phyloP scores from a whole-genome alignment of 345 rosid species.

The Corchorus olitorius region DNA sequence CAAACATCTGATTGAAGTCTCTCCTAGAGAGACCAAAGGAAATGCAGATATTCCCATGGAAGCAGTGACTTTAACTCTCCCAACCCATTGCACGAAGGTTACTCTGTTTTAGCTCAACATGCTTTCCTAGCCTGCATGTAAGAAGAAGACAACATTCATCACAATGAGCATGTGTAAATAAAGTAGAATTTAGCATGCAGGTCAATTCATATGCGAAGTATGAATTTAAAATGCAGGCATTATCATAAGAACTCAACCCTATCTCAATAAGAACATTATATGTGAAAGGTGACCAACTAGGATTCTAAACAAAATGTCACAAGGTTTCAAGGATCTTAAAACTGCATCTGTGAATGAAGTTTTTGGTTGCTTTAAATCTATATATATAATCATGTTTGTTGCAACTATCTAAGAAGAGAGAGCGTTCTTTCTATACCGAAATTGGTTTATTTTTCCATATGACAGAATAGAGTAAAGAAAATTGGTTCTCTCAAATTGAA shows the following conservation, averaged over 20 bases:
- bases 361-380: neutral
- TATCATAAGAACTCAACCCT: neutral
- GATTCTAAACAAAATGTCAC: neutral
- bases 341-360: neutral
- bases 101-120: slow-evolving; percentile 60
- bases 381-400: neutral
- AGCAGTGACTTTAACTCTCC: slow-evolving; percentile 38
- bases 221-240: neutral
- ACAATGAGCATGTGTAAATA: neutral
- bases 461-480: neutral
- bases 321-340: neutral
- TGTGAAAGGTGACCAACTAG: neutral
- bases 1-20: neutral
- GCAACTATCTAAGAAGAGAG: neutral
- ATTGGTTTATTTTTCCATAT: neutral
- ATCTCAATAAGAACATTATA: neutral
- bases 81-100: slow-evolving; percentile 78
- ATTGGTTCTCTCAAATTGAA: neutral
- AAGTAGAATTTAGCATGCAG: neutral
- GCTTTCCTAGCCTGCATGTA: slow-evolving; percentile 71
- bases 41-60: neutral
- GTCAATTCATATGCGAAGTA: neutral
- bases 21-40: neutral
- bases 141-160: slow-evolving; percentile 3
- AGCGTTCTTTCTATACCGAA: neutral